Percentiles rank a stretch among this genome's conserved stretches.
Evolutionary conservation across 495 filamentous ascomycete species (phyloP).

Genomic region (Physcia stellaris): DNA sequence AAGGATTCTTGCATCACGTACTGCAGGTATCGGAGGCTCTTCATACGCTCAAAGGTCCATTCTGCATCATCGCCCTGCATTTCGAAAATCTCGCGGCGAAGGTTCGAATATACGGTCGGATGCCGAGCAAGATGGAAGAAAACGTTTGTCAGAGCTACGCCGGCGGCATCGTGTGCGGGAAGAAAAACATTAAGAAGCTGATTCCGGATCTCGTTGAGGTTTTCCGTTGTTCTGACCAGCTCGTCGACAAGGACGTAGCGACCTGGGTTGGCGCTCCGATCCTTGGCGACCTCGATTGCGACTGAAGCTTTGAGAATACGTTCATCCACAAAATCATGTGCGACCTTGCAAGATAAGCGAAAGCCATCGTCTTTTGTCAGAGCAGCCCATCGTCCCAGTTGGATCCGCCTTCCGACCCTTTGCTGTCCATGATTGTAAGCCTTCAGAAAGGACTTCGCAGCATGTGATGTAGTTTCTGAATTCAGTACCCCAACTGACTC

Average conservation of each 20-base stretch:
- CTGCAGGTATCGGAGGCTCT: slow-evolving; percentile 35
- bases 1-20: slow-evolving; percentile 31
- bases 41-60: slow-evolving; percentile 32
- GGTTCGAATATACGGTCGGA: slow-evolving; percentile 30
- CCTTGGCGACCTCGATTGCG: slow-evolving; percentile 29
- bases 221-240: slow-evolving; percentile 21
- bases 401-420: slow-evolving; percentile 21
- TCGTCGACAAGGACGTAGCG: slow-evolving; percentile 32
- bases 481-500: slow-evolving; percentile 32
- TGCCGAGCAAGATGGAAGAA: slow-evolving; percentile 37
- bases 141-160: slow-evolving; percentile 43
- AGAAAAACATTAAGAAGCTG: slow-evolving; percentile 11
- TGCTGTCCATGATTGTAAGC: slow-evolving; percentile 30
- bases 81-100: slow-evolving; percentile 34
- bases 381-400: slow-evolving; percentile 26
- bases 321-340: slow-evolving; percentile 34
- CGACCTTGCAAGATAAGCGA: slow-evolving; percentile 20
- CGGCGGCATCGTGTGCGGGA: slow-evolving; percentile 30
- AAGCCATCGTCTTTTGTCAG: slow-evolving; percentile 27
- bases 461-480: slow-evolving; percentile 13
- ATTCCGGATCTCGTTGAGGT: slow-evolving; percentile 14
- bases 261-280: slow-evolving; percentile 7
- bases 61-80: slow-evolving; percentile 2
- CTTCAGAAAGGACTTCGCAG: slow-evolving; percentile 19
- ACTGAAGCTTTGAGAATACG: too few species aligned